These are phyloP conservation scores for Huntiella savannae DNA, from an alignment of 2,329 filamentous ascomycete genomes.

Conservation along the genomic window DNA sequence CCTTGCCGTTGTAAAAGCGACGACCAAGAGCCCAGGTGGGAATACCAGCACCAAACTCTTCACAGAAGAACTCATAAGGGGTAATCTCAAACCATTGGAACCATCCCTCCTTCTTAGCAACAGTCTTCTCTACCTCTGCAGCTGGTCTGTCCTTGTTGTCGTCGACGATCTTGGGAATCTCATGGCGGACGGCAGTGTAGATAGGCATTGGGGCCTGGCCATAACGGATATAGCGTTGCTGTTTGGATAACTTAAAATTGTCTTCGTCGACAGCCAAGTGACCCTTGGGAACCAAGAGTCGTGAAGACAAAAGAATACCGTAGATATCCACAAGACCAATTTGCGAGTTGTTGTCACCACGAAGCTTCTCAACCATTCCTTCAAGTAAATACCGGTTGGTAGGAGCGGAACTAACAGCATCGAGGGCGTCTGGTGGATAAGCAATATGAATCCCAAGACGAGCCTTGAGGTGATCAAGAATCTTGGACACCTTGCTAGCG, in stretches of 20 bases:
- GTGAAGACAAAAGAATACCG: conserved; percentile 64
- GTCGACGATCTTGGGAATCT: conserved; percentile 47
- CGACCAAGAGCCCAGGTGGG: conserved; percentile 87
- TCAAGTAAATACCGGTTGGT: conserved; percentile 84
- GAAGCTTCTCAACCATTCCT: conserved; percentile 79
- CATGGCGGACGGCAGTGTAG: conserved; percentile 86
- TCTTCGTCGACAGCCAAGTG: conserved; percentile 43
- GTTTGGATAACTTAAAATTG: conserved; percentile 84
- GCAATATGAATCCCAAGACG: conserved; percentile 78
- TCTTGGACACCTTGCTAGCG: conserved; percentile 34
- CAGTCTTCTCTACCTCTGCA: conserved; percentile 30
- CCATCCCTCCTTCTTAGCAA: conserved; percentile 50
- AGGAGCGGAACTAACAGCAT: conserved; percentile 65
- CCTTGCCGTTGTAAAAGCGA: conserved; percentile 54
- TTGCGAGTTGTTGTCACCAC: conserved; percentile 55
- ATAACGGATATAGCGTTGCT: conserved; percentile 53
- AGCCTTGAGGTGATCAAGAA: conserved; percentile 73
- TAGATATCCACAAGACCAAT: conserved; percentile 91
- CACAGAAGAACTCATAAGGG: conserved; percentile 87
- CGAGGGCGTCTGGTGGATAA: conserved; percentile 69
- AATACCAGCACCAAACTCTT: conserved; percentile 79
- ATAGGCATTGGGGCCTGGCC: conserved; percentile 80
- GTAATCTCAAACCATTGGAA: conserved; percentile 98
- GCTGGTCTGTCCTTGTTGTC: conserved; percentile 12
- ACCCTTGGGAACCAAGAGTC: conserved; percentile 65